These are phyloP conservation scores for Ophiocordyceps camponoti-saundersi DNA, from an alignment of 2,329 filamentous ascomycete species.

Conservation along the genomic window DNA sequence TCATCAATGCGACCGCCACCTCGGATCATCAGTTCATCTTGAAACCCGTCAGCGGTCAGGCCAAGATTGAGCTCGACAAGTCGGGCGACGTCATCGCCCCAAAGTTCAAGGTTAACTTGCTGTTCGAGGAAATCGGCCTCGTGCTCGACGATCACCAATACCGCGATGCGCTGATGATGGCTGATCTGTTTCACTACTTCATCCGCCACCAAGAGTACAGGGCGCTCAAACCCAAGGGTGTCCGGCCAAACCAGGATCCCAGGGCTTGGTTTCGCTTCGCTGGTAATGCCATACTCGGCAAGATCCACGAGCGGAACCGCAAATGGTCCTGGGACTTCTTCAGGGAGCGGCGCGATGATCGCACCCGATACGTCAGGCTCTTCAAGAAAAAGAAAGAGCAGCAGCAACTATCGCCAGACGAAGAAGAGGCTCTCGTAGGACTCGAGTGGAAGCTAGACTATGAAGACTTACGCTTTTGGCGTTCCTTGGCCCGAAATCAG, in stretches of 20 bases:
- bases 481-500: conserved; percentile 84
- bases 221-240: conserved; percentile 69
- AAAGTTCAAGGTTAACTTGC: conserved; percentile 74
- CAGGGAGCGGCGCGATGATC: conserved; percentile 78
- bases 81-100: conserved; percentile 63
- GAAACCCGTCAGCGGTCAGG: conserved; percentile 87
- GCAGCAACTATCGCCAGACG: conserved; percentile 51
- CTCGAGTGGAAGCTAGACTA: conserved; percentile 83
- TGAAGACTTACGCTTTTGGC: conserved; percentile 94
- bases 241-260: conserved; percentile 73
- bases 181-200: conserved; percentile 97
- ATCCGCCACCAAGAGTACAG: conserved; percentile 96
- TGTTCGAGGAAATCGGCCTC: conserved; percentile 95
- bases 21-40: conserved; percentile 77
- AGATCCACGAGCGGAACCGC: conserved; percentile 87
- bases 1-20: conserved; percentile 52
- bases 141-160: conserved; percentile 98
- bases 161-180: conserved; percentile 91
- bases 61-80: conserved; percentile 90
- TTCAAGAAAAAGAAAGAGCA: conserved; percentile 88
- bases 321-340: conserved; percentile 96
- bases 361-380: conserved; percentile 72
- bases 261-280: conserved; percentile 87
- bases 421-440: conserved; percentile 53
- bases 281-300: conserved; percentile 70